A percentile compares a stretch with the other conserved stretches of the same genome.
Evolutionary conservation across 2,329 filamentous ascomycete genomes (phyloP).

Genomic region (Fusarium siculi): DNA sequence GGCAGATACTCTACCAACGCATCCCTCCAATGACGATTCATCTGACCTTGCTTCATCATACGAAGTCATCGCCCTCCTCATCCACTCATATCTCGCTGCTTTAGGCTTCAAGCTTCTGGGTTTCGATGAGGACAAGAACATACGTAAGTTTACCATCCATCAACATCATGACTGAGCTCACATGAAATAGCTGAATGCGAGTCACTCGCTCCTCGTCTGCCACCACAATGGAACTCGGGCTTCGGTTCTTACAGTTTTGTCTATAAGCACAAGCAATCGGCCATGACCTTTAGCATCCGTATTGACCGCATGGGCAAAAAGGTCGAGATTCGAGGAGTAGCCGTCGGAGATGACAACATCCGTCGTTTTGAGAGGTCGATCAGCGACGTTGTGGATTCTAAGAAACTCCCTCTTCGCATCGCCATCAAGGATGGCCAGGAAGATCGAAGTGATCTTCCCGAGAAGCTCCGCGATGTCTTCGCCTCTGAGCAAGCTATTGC

Average conservation of each 20-base stretch:
- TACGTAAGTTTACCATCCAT: constrained; percentile 61
- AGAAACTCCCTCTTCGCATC: constrained; percentile 67
- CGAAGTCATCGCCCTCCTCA: constrained; percentile 85
- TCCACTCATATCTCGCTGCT: constrained; percentile 83
- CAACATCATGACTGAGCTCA: background rate
- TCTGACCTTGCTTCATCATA: constrained; percentile 76
- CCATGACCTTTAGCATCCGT: constrained; percentile 85
- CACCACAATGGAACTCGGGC: constrained; percentile 81
- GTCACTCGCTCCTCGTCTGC: constrained; percentile 70
- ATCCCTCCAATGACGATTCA: constrained; percentile 62
- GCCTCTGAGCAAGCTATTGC: constrained; percentile 76
- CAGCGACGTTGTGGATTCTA: constrained; percentile 77
- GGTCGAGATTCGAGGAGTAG: constrained; percentile 84
- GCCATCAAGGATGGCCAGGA: constrained; percentile 57
- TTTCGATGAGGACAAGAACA: constrained; percentile 82
- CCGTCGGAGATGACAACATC: constrained; percentile 82
- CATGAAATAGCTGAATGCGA: constrained; percentile 57
- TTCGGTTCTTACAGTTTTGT: constrained; percentile 81
- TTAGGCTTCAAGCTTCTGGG: constrained; percentile 85
- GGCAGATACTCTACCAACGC: constrained; percentile 69
- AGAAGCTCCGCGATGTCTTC: constrained; percentile 71
- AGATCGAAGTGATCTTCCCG: constrained; percentile 60
- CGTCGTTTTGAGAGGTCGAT: constrained; percentile 76
- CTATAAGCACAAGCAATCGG: constrained; percentile 86
- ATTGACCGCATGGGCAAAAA: constrained; percentile 84